Base-by-base conservation (phyloP, 306 rosid genomes). In the Cicer chorassanicum region DNA sequence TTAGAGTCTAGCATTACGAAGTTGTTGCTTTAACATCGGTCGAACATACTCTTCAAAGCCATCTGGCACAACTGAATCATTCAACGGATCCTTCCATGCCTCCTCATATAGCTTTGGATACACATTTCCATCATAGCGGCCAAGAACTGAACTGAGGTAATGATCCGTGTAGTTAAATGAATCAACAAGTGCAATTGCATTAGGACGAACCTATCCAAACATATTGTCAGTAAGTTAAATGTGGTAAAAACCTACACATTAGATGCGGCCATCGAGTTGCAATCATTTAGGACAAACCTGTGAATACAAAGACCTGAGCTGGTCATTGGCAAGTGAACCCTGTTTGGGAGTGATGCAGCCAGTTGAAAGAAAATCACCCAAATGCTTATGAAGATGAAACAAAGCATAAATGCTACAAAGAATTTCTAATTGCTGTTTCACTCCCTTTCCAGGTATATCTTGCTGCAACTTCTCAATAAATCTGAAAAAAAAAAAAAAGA, bases 81-180 rank as follows among this genome's bases (percentile, higher is more conserved):
- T 94, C 65, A 94, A 80, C 71, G 99, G 97, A 79, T 94, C 99
- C 82, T 94, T 90, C 99, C 97, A 92, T 6, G 99, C 99, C 89
- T 86, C 97, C 80, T 87, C 86, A 44, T 94, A 92, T 69, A 94
- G 88, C 21, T 86, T 90, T n/a, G 96, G 96, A 81, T 94, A 94
- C 81, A 94, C 99, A 72, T 94, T 80, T 39, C 99, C 99, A 8
- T 94, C 96, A 8, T 84, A 85, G 43, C 97, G 89, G 14, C 99
- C 99, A 65, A 92, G 99, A 68, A 92, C 78, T 0, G 99, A 94
- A 72, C 97, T 82, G 6, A 94, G 96, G 82, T 42, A 94, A 86
- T 94, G 99, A 73, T 94, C 96, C 0, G 99, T 92, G 88, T 90
- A 83, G 83, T 94, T 87, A 11, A 89, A 94, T 1, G 99, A 88